Evolutionary conservation across 2,329 filamentous ascomycete genomes (phyloP).

Genomic region (Diaporthe helianthi): DNA sequence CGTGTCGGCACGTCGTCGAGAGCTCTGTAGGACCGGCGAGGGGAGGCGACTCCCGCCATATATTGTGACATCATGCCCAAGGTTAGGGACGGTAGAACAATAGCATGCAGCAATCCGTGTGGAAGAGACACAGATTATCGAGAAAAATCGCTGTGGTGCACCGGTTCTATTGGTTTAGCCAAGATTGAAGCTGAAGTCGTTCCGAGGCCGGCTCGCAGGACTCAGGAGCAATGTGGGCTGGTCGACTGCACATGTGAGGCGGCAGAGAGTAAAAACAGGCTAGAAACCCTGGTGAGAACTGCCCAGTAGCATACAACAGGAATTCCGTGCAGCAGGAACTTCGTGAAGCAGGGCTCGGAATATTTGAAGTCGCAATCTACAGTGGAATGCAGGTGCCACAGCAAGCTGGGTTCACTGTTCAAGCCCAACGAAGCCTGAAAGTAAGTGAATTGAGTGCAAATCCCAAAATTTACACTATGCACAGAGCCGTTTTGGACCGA

Average conservation of each 20-base stretch:
- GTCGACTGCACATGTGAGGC: neutral
- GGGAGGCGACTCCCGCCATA: neutral
- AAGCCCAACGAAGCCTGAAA: neutral
- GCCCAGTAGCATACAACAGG: neutral
- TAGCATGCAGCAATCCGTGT: no score
- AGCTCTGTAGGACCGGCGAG: slow-evolving; percentile 4
- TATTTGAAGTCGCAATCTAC: neutral
- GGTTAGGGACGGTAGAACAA: no score
- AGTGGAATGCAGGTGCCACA: neutral
- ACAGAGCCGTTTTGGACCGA: neutral
- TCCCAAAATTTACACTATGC: neutral
- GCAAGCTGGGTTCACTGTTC: neutral
- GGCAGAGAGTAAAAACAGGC: neutral
- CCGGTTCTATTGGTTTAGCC: neutral
- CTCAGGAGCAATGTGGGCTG: neutral
- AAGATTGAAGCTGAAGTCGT: neutral
- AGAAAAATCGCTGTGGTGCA: no score
- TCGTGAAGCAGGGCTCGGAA: no score
- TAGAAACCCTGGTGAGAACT: neutral
- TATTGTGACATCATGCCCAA: neutral
- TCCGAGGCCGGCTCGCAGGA: neutral
- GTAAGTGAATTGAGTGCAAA: no score
- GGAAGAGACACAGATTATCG: no score
- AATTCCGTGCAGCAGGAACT: neutral
- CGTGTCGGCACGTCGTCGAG: slow-evolving; percentile 16